A percentile compares a stretch with the other conserved stretches of the same genome.
These are phyloP conservation scores for Zoysia pacifica DNA, from an alignment of 176 grass and related monocot species.

Conservation along the genomic window DNA sequence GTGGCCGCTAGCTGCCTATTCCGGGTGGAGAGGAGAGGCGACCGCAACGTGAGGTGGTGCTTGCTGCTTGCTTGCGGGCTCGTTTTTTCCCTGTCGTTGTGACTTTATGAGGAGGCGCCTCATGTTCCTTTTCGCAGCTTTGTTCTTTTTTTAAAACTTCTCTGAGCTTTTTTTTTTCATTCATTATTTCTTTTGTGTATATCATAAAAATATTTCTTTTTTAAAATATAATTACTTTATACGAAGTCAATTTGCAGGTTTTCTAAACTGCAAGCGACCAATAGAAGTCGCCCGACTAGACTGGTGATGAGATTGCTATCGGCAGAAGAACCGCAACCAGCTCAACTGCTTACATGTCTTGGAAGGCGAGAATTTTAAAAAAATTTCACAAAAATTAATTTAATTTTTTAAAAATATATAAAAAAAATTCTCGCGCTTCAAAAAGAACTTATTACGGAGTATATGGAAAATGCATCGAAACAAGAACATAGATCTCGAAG, in stretches of 20 bases:
- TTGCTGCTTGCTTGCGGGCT: neutral
- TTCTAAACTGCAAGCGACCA: neutral
- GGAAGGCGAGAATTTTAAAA: no score
- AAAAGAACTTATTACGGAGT: no score
- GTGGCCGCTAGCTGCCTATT: slow-evolving; percentile 41
- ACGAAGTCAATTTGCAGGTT: neutral
- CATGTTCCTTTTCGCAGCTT: no score
- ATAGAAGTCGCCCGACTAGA: neutral
- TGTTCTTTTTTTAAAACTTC: no score
- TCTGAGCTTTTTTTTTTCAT: no score
- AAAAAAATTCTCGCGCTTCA: no score
- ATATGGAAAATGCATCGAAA: no score
- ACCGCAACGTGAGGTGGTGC: slow-evolving; percentile 26
- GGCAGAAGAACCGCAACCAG: neutral
- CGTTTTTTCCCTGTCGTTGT: neutral
- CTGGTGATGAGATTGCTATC: neutral
- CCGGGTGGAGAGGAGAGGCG: neutral
- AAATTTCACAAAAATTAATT: no score
- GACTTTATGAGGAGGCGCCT: slow-evolving; percentile 19
- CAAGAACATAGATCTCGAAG: no score
- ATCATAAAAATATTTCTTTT: neutral
- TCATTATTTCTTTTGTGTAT: no score
- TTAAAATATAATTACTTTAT: neutral
- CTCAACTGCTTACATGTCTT: neutral
- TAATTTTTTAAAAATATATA: no score